Base-by-base conservation (phyloP, 768 basidiomycete species). In the Naematelia aurantialba region DNA sequence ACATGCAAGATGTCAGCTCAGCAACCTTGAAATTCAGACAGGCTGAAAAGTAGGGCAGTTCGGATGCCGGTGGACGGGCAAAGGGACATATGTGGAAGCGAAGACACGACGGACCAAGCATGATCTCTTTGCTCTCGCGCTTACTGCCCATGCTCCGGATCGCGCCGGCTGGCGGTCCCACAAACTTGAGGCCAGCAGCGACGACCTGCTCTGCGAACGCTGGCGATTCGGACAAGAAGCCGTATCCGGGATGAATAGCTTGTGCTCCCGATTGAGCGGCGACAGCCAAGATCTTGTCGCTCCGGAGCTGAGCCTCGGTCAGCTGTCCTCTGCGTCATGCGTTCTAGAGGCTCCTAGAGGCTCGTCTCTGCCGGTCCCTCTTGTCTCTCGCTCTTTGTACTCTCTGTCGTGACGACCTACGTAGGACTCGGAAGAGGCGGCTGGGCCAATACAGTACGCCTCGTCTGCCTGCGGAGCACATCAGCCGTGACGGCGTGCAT, bases 51-150 rank as follows among this genome's bases (percentile, higher is more conserved):
- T n/a, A n/a, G n/a, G n/a, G n/a, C n/a, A n/a, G n/a, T n/a, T n/a
- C n/a, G n/a, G n/a, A n/a, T n/a, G n/a, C n/a, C n/a, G n/a, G n/a
- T n/a, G n/a, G n/a, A n/a, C n/a, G n/a, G n/a, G n/a, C n/a, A n/a
- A n/a, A n/a, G n/a, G n/a, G n/a, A n/a, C n/a, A n/a, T n/a, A n/a
- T n/a, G n/a, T n/a, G n/a, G n/a, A n/a, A n/a, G n/a, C n/a, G n/a
- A n/a, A n/a, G n/a, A n/a, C n/a, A n/a, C 1, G 13, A 62, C 82
- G 42, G 78, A 88, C 87, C 81, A 17, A 83, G 82, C 91, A 94
- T 93, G 70, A 94, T 94, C 59, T 89, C 91, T 80, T 97, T 97
- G 39, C 90, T 92, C 81, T 93, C 91, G 88, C 91, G 90, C 81
- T 97, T 96, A 0, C 89, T 92, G 1, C 92, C 93, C 93, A 96